Base-by-base conservation (phyloP, 2,329 filamentous ascomycete genomes). In the Saccharata proteae region DNA sequence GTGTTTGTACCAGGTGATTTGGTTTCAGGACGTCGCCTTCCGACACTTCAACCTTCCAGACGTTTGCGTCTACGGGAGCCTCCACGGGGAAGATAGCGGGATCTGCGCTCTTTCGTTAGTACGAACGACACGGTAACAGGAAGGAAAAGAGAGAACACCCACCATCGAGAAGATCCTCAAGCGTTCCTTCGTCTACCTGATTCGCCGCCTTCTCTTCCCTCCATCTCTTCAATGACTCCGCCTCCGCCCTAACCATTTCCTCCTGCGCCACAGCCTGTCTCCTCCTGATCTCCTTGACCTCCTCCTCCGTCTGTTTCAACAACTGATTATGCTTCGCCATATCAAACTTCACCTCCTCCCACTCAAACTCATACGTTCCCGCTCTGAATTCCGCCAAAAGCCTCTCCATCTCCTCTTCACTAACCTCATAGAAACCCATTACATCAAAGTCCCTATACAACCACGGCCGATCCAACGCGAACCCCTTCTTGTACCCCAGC, bases 371-470 rank as follows among this genome's bases (percentile, higher is more conserved):
- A 36, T 71, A 74, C 26, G 57, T 48, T 0, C 69, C 69, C 11
- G 59, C 59, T 15, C 59, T 51, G 44, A 69, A 74, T 1, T 58
- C 46, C 1, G 56, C 56, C 16, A 71, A 51, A 28, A 66, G 40
- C 7, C 48, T 40, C 34, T 70, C 64, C 20, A 71, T 63, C 38
- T 72, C 65, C 9, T 55, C 49, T 38, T 71, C 64, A 19, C 42
- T 57, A 10, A 73, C 68, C 34, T 63, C 58, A 39, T 71, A 66
- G 45, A 67, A 74, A 0, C 60, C 65, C 13, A 74, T 53, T 25
- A 70, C 57, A 39, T 74, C 70, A 37, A 74, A 71, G 38, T 71
- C 64, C 29, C 64, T 55, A 40, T 71, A 74, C 2, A 74, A 53
- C 62, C 69, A 71, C 0, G 70, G 69, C 16, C 50, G 42, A 0